A percentile compares a stretch with the other conserved stretches of the same genome.
Conservation (phyloP, 345 rosid species). For the Sapria himalayana region DNA sequence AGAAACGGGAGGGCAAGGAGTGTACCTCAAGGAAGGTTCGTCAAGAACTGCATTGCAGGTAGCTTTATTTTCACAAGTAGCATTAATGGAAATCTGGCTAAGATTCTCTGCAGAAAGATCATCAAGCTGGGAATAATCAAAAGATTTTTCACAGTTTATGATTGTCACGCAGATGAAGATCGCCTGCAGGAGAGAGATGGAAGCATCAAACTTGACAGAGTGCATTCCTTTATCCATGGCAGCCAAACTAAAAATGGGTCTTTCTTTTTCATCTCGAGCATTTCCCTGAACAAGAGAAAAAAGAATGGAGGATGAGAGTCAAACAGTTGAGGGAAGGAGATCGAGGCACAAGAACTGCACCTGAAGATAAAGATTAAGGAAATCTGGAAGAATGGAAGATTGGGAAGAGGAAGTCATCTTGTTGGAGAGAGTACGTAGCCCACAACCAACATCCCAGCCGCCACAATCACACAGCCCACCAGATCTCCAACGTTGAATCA, state of each 20-base stretch:
- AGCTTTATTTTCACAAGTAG: conserved; percentile 9
- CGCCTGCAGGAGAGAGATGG: conserved; percentile 45
- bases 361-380: conserved; percentile 36
- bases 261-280: conserved; percentile 12
- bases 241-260: conserved; percentile 33
- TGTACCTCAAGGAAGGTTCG: conserved; percentile 22
- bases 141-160: conserved; percentile 19
- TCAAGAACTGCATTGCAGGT: neutral
- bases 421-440: conserved; percentile 27
- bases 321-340: neutral
- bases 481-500: conserved; percentile 52
- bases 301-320: neutral
- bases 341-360: conserved; percentile 12
- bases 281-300: conserved; percentile 16
- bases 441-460: conserved; percentile 94
- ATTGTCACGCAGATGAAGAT: conserved; percentile 42
- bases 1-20: conserved; percentile 57
- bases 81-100: conserved; percentile 9
- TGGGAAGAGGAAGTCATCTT: conserved; percentile 10
- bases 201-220: conserved; percentile 40
- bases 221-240: conserved; percentile 31
- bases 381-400: conserved; percentile 10
- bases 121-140: conserved; percentile 10
- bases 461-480: conserved; percentile 87
- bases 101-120: conserved; percentile 9